Conservation (phyloP, 257 asterid genomes). For the Paraleonurus japonicus region DNA sequence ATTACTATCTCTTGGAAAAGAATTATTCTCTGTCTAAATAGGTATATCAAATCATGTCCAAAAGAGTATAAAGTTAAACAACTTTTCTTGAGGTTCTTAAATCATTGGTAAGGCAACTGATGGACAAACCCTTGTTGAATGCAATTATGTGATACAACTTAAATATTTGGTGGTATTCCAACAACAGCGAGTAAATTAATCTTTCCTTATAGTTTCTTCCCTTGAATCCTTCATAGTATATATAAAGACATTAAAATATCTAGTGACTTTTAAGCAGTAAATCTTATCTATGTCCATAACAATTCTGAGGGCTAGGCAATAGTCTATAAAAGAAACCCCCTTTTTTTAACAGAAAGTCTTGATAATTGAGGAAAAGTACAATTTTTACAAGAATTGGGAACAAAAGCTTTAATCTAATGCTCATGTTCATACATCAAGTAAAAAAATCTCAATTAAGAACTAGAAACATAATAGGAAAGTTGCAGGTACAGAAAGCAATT, state of each 20-base stretch:
- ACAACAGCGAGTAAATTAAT: slow-evolving; percentile 11
- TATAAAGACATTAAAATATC: not conserved
- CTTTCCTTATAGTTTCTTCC: not conserved
- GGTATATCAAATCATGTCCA: not conserved
- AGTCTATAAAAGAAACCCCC: not conserved
- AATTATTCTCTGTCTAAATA: not conserved
- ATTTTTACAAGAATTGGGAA: not conserved
- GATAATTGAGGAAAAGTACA: not conserved
- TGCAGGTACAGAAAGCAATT: not conserved
- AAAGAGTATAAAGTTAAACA: not conserved
- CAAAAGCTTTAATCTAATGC: not conserved
- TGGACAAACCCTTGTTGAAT: not conserved
- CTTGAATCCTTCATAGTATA: not conserved
- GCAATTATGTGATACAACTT: slow-evolving; percentile 8
- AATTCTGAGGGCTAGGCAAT: not conserved
- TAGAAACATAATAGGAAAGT: not conserved
- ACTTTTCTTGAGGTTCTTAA: not conserved
- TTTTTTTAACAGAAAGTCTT: not conserved
- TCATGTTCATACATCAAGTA: not conserved
- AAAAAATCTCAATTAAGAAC: not conserved
- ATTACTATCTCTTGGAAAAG: not conserved
- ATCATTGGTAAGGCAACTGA: not conserved
- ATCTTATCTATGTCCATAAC: not conserved
- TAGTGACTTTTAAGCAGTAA: not conserved
- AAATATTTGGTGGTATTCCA: not conserved